Percentiles rank a stretch among this genome's conserved stretches.
phyloP scores from a whole-genome alignment of 2,329 filamentous ascomycete species.

The Arthrobotrys musiformis region DNA sequence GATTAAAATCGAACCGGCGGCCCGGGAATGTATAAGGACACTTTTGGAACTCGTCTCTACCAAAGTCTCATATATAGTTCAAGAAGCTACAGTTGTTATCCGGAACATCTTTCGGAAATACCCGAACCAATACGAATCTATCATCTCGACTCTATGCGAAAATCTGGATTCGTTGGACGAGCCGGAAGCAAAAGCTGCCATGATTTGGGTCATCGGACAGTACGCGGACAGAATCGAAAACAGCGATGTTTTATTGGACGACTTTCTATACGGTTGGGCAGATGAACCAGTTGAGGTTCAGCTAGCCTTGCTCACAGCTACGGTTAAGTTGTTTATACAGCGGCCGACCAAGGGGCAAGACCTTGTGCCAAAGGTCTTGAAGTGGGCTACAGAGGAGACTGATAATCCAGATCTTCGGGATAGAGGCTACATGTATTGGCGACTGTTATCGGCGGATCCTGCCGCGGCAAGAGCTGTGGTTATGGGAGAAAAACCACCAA shows the following conservation, averaged over 20 bases:
- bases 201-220: constrained; percentile 99
- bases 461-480: constrained; percentile 85
- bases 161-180: constrained; percentile 97
- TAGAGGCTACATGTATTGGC: constrained; percentile 99
- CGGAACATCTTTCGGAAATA: constrained; percentile 99
- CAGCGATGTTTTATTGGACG: constrained; percentile 89
- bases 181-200: constrained; percentile 95
- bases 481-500: constrained; percentile 96
- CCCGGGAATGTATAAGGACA: constrained; percentile 88
- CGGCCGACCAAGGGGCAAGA: constrained; percentile 93
- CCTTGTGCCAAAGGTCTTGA: constrained; percentile 90
- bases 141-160: constrained; percentile 94
- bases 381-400: constrained; percentile 99
- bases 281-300: constrained; percentile 97
- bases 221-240: constrained; percentile 98
- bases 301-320: constrained; percentile 90
- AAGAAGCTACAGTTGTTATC: constrained; percentile 98
- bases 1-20: constrained; percentile 97
- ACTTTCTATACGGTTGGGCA: constrained; percentile 91
- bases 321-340: constrained; percentile 97
- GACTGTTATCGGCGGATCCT: constrained; percentile 90
- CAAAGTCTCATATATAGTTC: constrained; percentile 98
- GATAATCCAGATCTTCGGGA: constrained; percentile 97
- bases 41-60: constrained; percentile 92
- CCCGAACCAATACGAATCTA: constrained; percentile 97